These are phyloP conservation scores for Crithidia brevicula DNA, from an alignment of 208 protist genomes.

Conservation along the genomic window DNA sequence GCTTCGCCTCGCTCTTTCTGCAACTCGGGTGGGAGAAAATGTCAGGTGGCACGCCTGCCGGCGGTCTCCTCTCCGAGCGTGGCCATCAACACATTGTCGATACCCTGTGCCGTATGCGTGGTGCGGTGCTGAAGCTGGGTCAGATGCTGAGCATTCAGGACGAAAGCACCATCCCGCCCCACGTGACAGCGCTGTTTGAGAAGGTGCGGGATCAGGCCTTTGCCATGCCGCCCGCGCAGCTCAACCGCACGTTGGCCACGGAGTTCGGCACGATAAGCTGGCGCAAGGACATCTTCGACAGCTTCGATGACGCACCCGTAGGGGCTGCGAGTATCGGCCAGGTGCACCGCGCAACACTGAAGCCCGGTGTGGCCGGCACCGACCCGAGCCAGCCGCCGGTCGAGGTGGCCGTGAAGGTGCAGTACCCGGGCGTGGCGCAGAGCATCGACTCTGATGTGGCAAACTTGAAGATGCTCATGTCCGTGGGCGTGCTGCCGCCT, in stretches of 20 bases:
- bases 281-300: constrained; percentile 57
- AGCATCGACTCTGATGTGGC: constrained; percentile 92
- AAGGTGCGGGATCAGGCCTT: constrained; percentile 86
- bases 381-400: constrained; percentile 48
- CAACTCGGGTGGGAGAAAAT: constrained; percentile 76
- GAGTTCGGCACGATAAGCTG: constrained; percentile 52
- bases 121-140: constrained; percentile 94
- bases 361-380: constrained; percentile 39
- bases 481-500: constrained; percentile 67
- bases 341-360: constrained; percentile 83
- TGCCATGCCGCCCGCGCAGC: constrained; percentile 80
- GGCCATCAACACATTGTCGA: constrained; percentile 89
- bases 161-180: constrained; percentile 65
- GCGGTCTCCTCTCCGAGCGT: constrained; percentile 45
- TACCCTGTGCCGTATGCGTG: constrained; percentile 95
- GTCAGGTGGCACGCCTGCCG: constrained; percentile 29
- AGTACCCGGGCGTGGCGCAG: constrained; percentile 84
- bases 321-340: constrained; percentile 97
- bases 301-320: constrained; percentile 91
- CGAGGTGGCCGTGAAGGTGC: constrained; percentile 93
- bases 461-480: constrained; percentile 87
- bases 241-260: constrained; percentile 53
- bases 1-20: constrained; percentile 72
- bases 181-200: constrained; percentile 79
- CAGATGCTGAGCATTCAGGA: constrained; percentile 96